These are phyloP conservation scores for Zangia roseola DNA, from an alignment of 768 basidiomycete species.

Conservation along the genomic window DNA sequence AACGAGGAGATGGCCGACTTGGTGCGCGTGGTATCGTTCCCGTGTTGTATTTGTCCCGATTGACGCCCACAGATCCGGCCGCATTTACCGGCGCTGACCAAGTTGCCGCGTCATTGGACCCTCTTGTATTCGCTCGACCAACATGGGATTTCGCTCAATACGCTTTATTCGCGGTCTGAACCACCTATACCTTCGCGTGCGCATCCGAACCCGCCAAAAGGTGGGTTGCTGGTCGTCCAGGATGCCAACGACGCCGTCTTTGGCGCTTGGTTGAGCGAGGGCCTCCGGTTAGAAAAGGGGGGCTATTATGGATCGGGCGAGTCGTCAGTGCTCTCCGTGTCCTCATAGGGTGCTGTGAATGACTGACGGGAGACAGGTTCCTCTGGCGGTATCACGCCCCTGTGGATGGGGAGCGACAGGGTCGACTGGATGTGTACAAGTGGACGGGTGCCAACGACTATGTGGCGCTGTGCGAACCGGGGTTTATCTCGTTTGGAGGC, in stretches of 20 bases:
- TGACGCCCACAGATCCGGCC: slow-evolving; percentile 55
- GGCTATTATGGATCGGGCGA: slow-evolving; percentile 89
- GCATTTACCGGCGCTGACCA: slow-evolving; percentile 69
- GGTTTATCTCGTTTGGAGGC: slow-evolving; percentile 86
- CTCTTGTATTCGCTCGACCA: slow-evolving; percentile 91
- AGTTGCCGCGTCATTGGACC: slow-evolving; percentile 70
- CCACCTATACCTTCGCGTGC: slow-evolving; percentile 27
- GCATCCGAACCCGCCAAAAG: slow-evolving; percentile 31
- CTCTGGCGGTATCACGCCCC: slow-evolving; percentile 61
- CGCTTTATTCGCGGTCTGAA: slow-evolving; percentile 73
- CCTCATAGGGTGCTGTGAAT: too few species aligned
- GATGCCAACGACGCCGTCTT: slow-evolving; percentile 68
- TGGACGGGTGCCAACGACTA: slow-evolving; percentile 93
- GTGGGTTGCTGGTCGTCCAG: slow-evolving; percentile 61
- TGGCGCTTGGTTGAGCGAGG: slow-evolving; percentile 83
- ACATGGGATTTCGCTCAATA: slow-evolving; percentile 89
- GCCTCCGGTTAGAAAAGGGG: slow-evolving; percentile 49
- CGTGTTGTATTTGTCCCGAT: not conserved
- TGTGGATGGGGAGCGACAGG: slow-evolving; percentile 15
- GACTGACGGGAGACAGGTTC: slow-evolving; percentile 50
- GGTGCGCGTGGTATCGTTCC: slow-evolving; percentile 41
- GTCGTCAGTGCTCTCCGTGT: slow-evolving; percentile 46
- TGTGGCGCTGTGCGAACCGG: slow-evolving; percentile 79
- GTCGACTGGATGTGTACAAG: slow-evolving; percentile 58
- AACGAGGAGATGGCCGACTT: slow-evolving; percentile 52